Evolutionary conservation across 306 rosid genomes (phyloP), one percentile per base, ranked within the genome.

Genomic region (Nissolia schottii): DNA sequence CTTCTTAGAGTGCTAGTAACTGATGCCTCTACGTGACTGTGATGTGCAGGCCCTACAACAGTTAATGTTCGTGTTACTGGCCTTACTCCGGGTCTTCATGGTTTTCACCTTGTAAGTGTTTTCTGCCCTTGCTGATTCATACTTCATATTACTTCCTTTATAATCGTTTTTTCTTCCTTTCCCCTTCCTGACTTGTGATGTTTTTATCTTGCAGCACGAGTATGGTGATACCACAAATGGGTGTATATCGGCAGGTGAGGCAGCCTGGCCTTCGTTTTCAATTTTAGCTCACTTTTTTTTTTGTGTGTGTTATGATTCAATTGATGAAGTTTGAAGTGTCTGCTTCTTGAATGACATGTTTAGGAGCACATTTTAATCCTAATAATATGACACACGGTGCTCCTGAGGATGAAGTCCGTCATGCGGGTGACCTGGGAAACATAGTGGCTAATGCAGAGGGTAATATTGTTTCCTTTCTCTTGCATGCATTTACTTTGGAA

Each of bases 351-450:
- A 22, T 68, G 40, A 13, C 27, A 34, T 82, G 56, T 66, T 40
- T 59, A 93, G 98, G 98, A 87, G 50, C 98, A 46, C 98, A 90
- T 86, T 90, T 93, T 79, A 93, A 93, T 78, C 98, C 98, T 14
- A 72, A 85, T 8, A 66, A 67, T 0, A 0, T 76, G 73, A 90
- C 97, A 58, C 98, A 93, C 23, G 98, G 98, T 68, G 97, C 97
- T 87, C 98, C 97, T 74, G 92, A 78, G 64, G 96, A 90, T 77
- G 89, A 88, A 81, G 12, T 84, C 72, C 97, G 98, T 63, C 98
- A 93, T 90, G 98, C 98, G 97, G 98, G 97, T 80, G 97, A 92
- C 93, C 97, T 89, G 96, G 97, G 97, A 92, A 92, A 92, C 97
- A 89, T 92, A 82, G 50, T 84, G 82, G 97, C 96, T 64, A 83